phyloP scores from a whole-genome alignment of 495 filamentous ascomycete species.

The Filosporella fistucella region DNA sequence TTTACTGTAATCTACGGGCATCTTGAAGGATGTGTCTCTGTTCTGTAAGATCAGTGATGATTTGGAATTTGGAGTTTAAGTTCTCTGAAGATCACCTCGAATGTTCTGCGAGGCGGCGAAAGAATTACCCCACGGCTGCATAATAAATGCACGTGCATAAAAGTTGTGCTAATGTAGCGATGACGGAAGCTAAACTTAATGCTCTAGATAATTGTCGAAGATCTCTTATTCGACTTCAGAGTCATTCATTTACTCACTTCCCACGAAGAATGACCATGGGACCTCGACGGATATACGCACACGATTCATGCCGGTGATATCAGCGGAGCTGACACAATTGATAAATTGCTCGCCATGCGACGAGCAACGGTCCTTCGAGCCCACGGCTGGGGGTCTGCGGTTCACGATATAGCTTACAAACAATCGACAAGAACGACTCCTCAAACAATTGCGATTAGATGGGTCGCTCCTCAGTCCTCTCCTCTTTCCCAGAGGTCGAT shows the following conservation, averaged over 20 bases:
- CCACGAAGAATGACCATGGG: slow-evolving; percentile 17
- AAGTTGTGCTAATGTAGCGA: slow-evolving; percentile 14
- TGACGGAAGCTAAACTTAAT: slow-evolving; percentile 13
- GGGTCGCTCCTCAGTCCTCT: neutral
- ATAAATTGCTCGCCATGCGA: slow-evolving; percentile 14
- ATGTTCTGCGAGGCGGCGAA: slow-evolving; percentile 20
- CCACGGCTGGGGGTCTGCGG: slow-evolving; percentile 16
- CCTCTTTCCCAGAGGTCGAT: slow-evolving; percentile 5
- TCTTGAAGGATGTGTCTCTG: slow-evolving; percentile 41
- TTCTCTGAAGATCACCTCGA: slow-evolving; percentile 10
- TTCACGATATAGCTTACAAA: slow-evolving; percentile 12
- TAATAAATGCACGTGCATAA: slow-evolving; percentile 5
- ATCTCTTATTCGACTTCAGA: neutral
- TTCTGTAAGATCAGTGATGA: neutral
- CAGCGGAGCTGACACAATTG: slow-evolving; percentile 10
- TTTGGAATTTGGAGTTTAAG: neutral
- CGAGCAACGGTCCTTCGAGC: slow-evolving; percentile 11
- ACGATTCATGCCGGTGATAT: slow-evolving; percentile 18
- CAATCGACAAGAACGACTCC: slow-evolving; percentile 3
- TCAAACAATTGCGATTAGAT: neutral
- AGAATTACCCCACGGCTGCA: slow-evolving; percentile 12
- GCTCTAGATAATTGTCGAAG: slow-evolving; percentile 1
- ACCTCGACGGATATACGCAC: slow-evolving; percentile 5
- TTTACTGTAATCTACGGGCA: slow-evolving; percentile 95
- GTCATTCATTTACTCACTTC: no score